Evolutionary conservation across 257 asterid genomes (phyloP).

Genomic region (Jasminum sambac): DNA sequence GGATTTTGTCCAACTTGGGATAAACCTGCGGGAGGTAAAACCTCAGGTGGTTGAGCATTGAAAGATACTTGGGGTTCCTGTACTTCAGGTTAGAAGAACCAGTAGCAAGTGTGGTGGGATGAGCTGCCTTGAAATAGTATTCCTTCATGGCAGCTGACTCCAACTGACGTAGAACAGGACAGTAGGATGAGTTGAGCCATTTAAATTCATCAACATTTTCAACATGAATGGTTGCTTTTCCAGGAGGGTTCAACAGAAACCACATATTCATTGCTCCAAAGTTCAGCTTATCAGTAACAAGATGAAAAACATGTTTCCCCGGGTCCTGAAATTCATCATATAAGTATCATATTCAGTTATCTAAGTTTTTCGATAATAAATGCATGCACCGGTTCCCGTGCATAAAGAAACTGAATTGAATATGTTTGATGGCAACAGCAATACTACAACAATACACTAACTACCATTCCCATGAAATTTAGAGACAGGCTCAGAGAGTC

Average conservation of each 20-base stretch:
- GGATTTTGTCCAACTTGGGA: conserved; percentile 90
- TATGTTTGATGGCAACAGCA: not conserved
- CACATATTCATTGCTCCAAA: conserved; percentile 99
- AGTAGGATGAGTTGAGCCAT: conserved; percentile 97
- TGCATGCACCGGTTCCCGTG: not conserved
- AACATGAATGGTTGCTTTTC: conserved; percentile 93
- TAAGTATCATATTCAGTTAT: conserved; percentile 8
- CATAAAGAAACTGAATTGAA: not conserved
- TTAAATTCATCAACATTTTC: conserved; percentile 95
- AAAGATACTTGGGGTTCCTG: conserved; percentile 96
- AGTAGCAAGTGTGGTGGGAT: conserved; percentile 82
- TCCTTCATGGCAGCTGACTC: conserved; percentile 98
- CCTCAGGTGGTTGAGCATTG: conserved; percentile 97
- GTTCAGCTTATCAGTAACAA: conserved; percentile 94
- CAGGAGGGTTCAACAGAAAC: conserved; percentile 97
- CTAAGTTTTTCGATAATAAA: not conserved
- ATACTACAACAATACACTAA: not conserved
- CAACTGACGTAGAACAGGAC: conserved; percentile 86
- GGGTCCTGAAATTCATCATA: conserved; percentile 62
- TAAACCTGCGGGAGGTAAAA: conserved; percentile 96
- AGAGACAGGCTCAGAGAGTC: not conserved
- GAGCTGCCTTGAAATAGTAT: conserved; percentile 95
- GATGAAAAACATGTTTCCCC: conserved; percentile 92
- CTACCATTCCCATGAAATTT: not conserved
- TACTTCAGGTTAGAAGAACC: conserved; percentile 95